Base-by-base conservation (phyloP, 2,329 filamentous ascomycete genomes). In the Stenocarpella maydis region DNA sequence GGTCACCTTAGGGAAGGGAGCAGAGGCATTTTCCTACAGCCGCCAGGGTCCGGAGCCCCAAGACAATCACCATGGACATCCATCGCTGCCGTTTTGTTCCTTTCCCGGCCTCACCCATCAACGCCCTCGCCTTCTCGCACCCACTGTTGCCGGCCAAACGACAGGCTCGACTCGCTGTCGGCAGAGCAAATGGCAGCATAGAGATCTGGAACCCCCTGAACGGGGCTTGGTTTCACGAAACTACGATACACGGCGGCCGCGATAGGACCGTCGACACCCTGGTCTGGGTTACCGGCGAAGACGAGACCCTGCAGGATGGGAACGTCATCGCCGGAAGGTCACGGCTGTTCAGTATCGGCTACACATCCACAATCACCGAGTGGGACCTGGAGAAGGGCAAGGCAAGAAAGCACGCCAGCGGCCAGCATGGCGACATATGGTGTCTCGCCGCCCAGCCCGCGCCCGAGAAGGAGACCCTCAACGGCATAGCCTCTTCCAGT, bases 71-170 rank as follows among this genome's bases (percentile, higher is more conserved):
- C 69, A 98, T 98, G 95, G 95, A 98, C 82, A 91, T 99, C 78
- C 96, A 99, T 84, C 93, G 96, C 76, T 97, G 95, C 78, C 93
- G 96, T 78, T 99, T 99, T 82, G 92, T 99, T 75, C 92, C 93
- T 49, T 98, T 93, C 81, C 94, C 94, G 73, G 92, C 94, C 9
- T 94, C 94, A 71, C 91, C 94, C 69, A 98, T 99, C 81, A 98
- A 97, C 82, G 91, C 94, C 72, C 88, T 98, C 78, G 94, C 95
- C 74, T 98, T 99, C 80, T 97, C 96, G 7, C 93, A 97, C 78
- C 85, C 92, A 24, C 83, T 77, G 53, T 73, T 85, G 80, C 26
- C 82, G 79, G 61, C 80, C 71, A 82, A 85, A 71, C 80, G 82
- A 72, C 82, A 79, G 78, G 86, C 81, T 75, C 90, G 94, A 74